Percentiles rank a stretch among this genome's conserved stretches.
These are phyloP conservation scores for Saccharomyces hybrid DNA, from an alignment of 1,139 yeast genomes.

Conservation along the genomic window DNA sequence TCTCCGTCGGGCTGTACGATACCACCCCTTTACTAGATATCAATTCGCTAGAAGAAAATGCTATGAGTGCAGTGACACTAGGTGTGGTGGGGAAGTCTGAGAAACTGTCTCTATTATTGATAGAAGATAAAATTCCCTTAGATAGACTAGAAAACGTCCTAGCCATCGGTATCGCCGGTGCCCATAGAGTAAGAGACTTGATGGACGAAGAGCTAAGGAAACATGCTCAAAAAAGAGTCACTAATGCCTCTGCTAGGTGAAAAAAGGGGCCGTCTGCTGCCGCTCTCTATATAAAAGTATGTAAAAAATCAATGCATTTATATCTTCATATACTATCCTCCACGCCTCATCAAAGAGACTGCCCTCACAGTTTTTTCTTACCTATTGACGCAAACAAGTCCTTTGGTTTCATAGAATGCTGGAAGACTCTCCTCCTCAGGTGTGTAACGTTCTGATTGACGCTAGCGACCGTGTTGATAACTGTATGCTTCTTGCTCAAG, in stretches of 20 bases:
- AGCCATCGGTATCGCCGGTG: conserved; percentile 86
- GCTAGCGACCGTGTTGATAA: conserved; percentile 31
- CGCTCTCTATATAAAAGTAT: not conserved
- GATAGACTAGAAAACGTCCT: conserved; percentile 71
- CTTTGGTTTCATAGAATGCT: conserved; percentile 31
- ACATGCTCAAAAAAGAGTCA: conserved; percentile 48
- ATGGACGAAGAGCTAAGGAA: conserved; percentile 81
- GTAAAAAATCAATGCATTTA: not conserved
- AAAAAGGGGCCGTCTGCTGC: not conserved
- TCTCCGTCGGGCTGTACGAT: conserved; percentile 74
- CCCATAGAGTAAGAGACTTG: conserved; percentile 69
- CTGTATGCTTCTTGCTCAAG: conserved; percentile 28
- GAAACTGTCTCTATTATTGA: conserved; percentile 61
- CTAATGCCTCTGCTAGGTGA: conserved; percentile 22
- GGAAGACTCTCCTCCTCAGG: conserved; percentile 30
- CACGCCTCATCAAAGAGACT: too few species aligned
- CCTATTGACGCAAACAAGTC: conserved; percentile 31
- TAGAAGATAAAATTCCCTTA: conserved; percentile 80
- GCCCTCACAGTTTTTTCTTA: conserved; percentile 18
- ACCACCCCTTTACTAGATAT: conserved; percentile 73
- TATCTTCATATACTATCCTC: not conserved
- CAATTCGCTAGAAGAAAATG: conserved; percentile 74
- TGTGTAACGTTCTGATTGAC: conserved; percentile 33
- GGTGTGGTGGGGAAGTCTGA: conserved; percentile 82
- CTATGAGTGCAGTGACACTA: conserved; percentile 70